Percentiles rank a stretch among this genome's conserved stretches.
Conservation (phyloP, 345 rosid species). For the Eucalyptus pauciflora region DNA sequence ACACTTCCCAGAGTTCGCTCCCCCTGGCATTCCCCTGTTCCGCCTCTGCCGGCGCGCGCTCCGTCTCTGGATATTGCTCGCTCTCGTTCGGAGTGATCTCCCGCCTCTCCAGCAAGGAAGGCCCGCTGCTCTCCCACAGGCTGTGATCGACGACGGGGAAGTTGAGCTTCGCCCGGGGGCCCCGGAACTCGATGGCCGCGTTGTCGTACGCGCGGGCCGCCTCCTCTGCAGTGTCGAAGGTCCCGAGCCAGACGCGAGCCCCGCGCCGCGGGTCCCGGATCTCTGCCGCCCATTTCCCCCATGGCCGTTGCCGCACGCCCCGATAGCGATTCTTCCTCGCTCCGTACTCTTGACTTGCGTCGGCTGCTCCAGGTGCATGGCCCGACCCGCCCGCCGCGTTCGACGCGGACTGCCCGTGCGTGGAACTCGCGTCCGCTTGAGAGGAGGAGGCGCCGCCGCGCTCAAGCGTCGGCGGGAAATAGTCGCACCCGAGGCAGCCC, state of each 20-base stretch:
- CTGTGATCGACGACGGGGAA: slow-evolving; percentile 49
- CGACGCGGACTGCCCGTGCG: not conserved
- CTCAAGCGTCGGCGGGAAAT: slow-evolving; percentile 44
- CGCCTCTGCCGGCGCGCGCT: not conserved
- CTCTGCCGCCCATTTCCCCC: slow-evolving; percentile 99
- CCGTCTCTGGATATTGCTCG: not conserved
- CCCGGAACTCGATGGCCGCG: slow-evolving; percentile 44
- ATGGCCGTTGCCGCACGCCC: slow-evolving; percentile 96
- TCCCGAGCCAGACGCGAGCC: slow-evolving; percentile 85
- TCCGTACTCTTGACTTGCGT: not conserved
- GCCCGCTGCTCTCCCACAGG: not conserved
- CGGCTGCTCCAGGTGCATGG: not conserved
- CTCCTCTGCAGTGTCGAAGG: slow-evolving; percentile 77
- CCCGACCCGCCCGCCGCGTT: not conserved
- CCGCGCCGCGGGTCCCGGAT: slow-evolving; percentile 79
- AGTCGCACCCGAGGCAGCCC: slow-evolving; percentile 67
- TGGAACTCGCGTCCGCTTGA: not conserved
- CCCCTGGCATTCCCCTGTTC: not conserved
- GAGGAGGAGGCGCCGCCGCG: not conserved
- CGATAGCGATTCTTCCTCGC: slow-evolving; percentile 49
- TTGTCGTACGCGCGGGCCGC: slow-evolving; percentile 94
- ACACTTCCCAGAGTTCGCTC: slow-evolving; percentile 16
- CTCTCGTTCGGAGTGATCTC: not conserved
- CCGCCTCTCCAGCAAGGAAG: not conserved
- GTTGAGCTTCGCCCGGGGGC: slow-evolving; percentile 33